Evolutionary conservation across 768 basidiomycete genomes (phyloP), one percentile per base, ranked within the genome.

Genomic region (Collybiopsis luxurians): DNA sequence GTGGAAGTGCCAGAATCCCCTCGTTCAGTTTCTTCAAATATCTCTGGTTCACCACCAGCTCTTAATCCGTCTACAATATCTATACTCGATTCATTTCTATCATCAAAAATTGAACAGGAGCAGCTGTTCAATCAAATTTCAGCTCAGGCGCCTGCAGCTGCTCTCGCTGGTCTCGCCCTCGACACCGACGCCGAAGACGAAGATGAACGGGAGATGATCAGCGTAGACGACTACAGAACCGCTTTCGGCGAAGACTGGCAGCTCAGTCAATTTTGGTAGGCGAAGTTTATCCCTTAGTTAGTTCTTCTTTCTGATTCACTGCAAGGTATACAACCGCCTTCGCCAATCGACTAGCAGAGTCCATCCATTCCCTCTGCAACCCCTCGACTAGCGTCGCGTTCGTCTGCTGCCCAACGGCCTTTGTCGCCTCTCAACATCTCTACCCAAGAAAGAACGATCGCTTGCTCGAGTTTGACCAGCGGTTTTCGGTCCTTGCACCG

Each of bases 211-310:
- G 68, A 71, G 2, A 76, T 78, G 70, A 68, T 79, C 60, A 76
- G 71, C 55, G 74, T 79, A 15, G 71, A 75, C 42, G 76, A 79
- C 57, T 80, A 74, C 57, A 68, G 72, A 27, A 60, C 65, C 34
- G 71, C 74, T 13, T 80, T 80, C 53, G 70, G 75, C 17, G 78
- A 79, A 66, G 76, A 78, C 66, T 79, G 78, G 78, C 77, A 80
- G 61, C 70, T 79, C 40, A 79, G 76, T 61, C 78, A 80, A 65
- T 79, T 79, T 58, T 79, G 79, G 77, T 78, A 65, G 72, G 78
- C n/a, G n/a, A n/a, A n/a, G n/a, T n/a, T n/a, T n/a, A n/a, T n/a
- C n/a, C 69, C 27, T 46, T 21, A 39, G 56, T 50, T 48, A 36
- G 48, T 30, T 50, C 17, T 2, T 23, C 12, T 17, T 30, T 10